phyloP scores from a whole-genome alignment of 2,329 filamentous ascomycete genomes.

The Trichocomaceae sp. region DNA sequence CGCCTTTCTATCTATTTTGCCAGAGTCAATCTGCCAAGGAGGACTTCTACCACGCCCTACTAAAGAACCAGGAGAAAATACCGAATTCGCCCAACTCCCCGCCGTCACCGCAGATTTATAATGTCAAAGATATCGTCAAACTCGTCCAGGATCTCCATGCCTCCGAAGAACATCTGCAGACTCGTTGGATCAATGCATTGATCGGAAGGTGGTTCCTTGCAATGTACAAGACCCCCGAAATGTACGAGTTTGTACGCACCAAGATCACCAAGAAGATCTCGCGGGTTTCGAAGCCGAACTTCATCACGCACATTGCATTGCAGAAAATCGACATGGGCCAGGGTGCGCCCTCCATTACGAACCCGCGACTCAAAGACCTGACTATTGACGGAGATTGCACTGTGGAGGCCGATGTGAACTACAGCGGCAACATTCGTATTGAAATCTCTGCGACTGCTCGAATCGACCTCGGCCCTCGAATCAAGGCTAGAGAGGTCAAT shows the following conservation, averaged over 20 bases:
- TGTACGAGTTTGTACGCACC: constrained; percentile 70
- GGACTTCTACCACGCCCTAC: constrained; percentile 91
- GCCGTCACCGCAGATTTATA: constrained; percentile 68
- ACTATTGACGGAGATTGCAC: constrained; percentile 87
- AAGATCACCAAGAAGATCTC: constrained; percentile 97
- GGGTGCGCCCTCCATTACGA: constrained; percentile 79
- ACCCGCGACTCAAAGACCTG: constrained; percentile 78
- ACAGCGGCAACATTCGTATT: constrained; percentile 80
- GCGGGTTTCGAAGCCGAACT: constrained; percentile 82
- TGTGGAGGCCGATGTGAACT: constrained; percentile 79
- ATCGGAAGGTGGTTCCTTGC: constrained; percentile 83
- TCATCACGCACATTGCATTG: constrained; percentile 78
- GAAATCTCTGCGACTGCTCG: constrained; percentile 90
- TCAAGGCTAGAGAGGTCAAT: constrained; percentile 86
- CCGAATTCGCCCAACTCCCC: constrained; percentile 51
- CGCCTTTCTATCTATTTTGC: constrained; percentile 89
- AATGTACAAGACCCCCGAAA: constrained; percentile 73
- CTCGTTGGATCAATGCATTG: constrained; percentile 87
- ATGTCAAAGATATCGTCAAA: constrained; percentile 78
- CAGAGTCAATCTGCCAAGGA: constrained; percentile 96
- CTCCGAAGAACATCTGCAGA: constrained; percentile 83
- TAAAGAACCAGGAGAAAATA: constrained; percentile 73
- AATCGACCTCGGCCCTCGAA: constrained; percentile 79
- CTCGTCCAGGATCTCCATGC: constrained; percentile 87
- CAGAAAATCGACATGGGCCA: constrained; percentile 80